Percentiles rank a stretch among this genome's conserved stretches.
phyloP scores from a whole-genome alignment of 768 basidiomycete genomes.

The Boletellus sp. region DNA sequence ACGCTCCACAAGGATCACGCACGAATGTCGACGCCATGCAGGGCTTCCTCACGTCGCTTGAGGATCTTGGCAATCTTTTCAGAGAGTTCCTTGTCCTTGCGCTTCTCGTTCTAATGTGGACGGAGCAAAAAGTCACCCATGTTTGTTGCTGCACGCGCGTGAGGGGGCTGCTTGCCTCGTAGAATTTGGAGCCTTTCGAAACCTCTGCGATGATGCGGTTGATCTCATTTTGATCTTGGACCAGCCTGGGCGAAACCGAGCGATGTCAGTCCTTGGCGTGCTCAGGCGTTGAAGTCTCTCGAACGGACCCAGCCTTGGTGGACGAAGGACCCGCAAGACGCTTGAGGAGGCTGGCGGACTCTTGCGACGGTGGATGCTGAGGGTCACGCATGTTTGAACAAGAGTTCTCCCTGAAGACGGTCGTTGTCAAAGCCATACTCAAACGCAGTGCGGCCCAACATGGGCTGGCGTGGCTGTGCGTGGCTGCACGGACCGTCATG shows the following conservation, averaged over 20 bases:
- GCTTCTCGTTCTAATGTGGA: constrained; percentile 71
- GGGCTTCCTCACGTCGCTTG: constrained; percentile 55
- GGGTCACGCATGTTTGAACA: constrained; percentile 16
- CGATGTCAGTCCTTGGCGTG: constrained; percentile 9
- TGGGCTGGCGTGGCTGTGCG: constrained; percentile 6
- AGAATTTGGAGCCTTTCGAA: constrained; percentile 92
- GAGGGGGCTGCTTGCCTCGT: constrained; percentile 51
- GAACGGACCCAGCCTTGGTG: constrained; percentile 78
- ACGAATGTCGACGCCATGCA: constrained; percentile 58
- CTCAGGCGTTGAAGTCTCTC: not conserved
- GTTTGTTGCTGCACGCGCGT: not conserved
- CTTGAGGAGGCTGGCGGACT: constrained; percentile 65
- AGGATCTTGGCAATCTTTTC: constrained; percentile 70
- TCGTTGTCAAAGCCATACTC: too few relatives aligned
- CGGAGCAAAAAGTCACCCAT: not conserved
- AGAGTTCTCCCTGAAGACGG: not conserved
- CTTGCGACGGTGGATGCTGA: constrained; percentile 45
- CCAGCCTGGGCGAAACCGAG: constrained; percentile 42
- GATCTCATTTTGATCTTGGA: constrained; percentile 78
- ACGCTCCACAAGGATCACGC: constrained; percentile 22
- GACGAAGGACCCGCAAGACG: constrained; percentile 87
- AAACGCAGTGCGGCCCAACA: too few relatives aligned
- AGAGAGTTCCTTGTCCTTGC: constrained; percentile 82
- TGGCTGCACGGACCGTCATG: too few relatives aligned
- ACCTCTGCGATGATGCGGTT: constrained; percentile 87